These are phyloP conservation scores for Epichloe sibirici DNA, from an alignment of 2,329 filamentous ascomycete genomes.

Conservation along the genomic window DNA sequence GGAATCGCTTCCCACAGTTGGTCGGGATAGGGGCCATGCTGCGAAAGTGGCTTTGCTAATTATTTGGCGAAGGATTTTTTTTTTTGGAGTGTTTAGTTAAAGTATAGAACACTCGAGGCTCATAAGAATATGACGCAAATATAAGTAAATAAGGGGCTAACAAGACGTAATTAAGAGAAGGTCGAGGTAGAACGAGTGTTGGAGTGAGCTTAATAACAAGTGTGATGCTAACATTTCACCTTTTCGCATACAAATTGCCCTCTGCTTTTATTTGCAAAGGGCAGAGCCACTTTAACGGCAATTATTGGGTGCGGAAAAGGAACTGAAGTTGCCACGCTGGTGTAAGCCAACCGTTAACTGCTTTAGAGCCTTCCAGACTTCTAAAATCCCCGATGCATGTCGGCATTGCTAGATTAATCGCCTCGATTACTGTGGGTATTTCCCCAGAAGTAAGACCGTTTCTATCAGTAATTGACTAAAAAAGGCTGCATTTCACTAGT, in stretches of 20 bases:
- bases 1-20: conserved; percentile 12
- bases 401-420: too few species aligned
- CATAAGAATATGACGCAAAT: neutral
- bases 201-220: too few species aligned
- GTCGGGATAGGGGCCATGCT: neutral
- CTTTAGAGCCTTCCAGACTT: neutral
- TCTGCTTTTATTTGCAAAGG: too few species aligned
- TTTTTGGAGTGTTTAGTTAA: rapidly evolving
- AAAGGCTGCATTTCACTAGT: neutral
- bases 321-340: neutral
- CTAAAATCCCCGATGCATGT: too few species aligned
- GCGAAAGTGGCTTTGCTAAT: neutral
- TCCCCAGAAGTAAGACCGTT: too few species aligned
- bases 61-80: rapidly evolving
- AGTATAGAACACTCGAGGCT: rapidly evolving
- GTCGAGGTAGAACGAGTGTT: too few species aligned
- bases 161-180: neutral
- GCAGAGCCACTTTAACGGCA: neutral
- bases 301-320: neutral
- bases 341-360: neutral
- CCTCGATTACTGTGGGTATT: too few species aligned
- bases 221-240: too few species aligned
- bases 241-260: too few species aligned
- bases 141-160: neutral
- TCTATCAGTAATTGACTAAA: neutral